Evolutionary conservation across 1,139 yeast genomes (phyloP).

Genomic region (Blastobotrys arbuscula): DNA sequence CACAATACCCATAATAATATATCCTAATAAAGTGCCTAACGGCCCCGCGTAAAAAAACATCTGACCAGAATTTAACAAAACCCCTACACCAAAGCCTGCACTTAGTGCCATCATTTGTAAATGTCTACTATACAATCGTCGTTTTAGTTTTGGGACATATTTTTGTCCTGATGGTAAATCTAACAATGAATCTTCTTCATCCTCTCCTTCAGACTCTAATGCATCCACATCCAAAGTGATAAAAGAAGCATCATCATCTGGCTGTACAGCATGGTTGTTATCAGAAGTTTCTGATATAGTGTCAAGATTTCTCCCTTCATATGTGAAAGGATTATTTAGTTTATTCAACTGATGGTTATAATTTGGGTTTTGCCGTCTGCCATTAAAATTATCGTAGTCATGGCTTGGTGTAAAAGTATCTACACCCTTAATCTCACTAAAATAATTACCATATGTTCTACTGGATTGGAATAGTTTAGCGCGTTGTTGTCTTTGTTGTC

Average conservation of each 20-base stretch:
- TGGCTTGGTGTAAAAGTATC: constrained; percentile 24
- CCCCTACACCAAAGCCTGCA: constrained; percentile 80
- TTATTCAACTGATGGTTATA: constrained; percentile 27
- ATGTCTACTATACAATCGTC: constrained; percentile 64
- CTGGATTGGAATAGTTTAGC: constrained; percentile 15
- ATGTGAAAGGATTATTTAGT: constrained; percentile 24
- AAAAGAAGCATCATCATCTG: constrained; percentile 22
- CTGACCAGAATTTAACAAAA: constrained; percentile 70
- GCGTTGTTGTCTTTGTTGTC: constrained; percentile 20
- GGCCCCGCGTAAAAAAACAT: constrained; percentile 80
- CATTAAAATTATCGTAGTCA: constrained; percentile 27
- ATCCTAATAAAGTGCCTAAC: constrained; percentile 70
- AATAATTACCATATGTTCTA: constrained; percentile 27
- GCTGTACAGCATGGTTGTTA: constrained; percentile 8
- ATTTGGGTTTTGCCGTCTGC: constrained; percentile 26
- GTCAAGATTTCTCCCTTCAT: constrained; percentile 17
- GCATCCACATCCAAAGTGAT: constrained; percentile 25
- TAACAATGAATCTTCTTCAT: constrained; percentile 14
- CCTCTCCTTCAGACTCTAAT: constrained; percentile 23
- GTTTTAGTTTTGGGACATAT: constrained; percentile 29
- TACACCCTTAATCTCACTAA: constrained; percentile 17
- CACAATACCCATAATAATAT: constrained; percentile 56
- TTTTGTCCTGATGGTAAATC: constrained; percentile 1
- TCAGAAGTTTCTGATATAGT: constrained; percentile 10
- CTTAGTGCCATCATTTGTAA: constrained; percentile 79